A percentile compares a stretch with the other conserved stretches of the same genome.
These are phyloP conservation scores for Ulmus americana DNA, from an alignment of 331 rosid genomes.

Conservation along the genomic window DNA sequence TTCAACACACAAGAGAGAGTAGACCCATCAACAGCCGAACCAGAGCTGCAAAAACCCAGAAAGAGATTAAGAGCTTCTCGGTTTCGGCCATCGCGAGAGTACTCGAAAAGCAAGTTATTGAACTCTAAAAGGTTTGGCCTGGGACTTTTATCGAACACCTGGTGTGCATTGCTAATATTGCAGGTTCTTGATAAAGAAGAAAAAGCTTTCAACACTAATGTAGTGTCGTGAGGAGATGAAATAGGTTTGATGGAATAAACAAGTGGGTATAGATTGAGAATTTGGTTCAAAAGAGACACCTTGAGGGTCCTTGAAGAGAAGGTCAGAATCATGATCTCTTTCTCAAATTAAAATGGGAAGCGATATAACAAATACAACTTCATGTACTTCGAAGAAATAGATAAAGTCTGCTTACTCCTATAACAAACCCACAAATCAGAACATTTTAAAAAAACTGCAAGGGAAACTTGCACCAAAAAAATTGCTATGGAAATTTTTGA, in stretches of 20 bases:
- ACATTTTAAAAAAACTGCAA: no score
- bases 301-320: slow-evolving; percentile 25
- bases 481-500: no score
- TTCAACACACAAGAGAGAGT: slow-evolving; percentile 46
- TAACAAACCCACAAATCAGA: no score
- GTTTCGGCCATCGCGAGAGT: slow-evolving; percentile 33
- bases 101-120: slow-evolving; percentile 38
- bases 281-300: slow-evolving; percentile 20
- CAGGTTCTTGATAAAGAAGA: neutral
- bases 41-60: slow-evolving; percentile 29
- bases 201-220: neutral
- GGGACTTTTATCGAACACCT: slow-evolving; percentile 48
- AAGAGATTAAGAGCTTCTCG: slow-evolving; percentile 39
- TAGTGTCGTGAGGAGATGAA: neutral
- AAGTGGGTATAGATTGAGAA: neutral
- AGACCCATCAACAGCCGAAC: slow-evolving; percentile 28
- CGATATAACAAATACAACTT: no score
- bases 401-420: no score
- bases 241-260: neutral
- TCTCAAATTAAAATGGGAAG: neutral
- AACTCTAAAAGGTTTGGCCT: slow-evolving; percentile 19
- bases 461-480: no score
- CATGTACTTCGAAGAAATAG: no score
- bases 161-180: slow-evolving; percentile 20
- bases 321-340: slow-evolving; percentile 25